Evolutionary conservation across 2,329 filamentous ascomycete species (phyloP).

Genomic region (Calonectria henricotiae): DNA sequence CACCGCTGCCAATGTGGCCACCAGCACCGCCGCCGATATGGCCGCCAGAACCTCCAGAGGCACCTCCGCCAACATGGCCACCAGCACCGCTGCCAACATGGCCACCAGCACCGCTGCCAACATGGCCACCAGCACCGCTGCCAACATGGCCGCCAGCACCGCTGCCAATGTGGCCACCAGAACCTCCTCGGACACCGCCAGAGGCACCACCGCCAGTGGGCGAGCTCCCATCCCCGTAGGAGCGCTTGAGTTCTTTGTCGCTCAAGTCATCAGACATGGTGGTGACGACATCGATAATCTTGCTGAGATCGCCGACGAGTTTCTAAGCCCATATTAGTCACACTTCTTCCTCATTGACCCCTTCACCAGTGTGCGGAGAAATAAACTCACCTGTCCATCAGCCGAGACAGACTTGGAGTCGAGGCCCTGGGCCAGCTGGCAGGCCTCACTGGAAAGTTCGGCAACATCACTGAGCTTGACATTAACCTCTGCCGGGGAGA

Average conservation of each 20-base stretch:
- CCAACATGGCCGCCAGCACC: background rate
- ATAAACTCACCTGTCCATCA: conserved; percentile 13
- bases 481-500: conserved; percentile 25
- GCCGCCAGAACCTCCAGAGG: background rate
- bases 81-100: background rate
- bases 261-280: conserved; percentile 13
- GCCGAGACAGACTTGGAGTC: conserved; percentile 1
- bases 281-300: conserved; percentile 12
- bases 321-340: conserved; percentile 8
- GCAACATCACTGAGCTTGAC: conserved; percentile 17
- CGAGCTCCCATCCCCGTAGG: conserved; percentile 1
- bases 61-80: background rate
- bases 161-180: background rate
- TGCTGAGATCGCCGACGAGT: conserved; percentile 14
- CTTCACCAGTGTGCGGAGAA: background rate
- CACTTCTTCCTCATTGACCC: too few relatives aligned
- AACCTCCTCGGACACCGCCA: background rate
- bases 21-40: background rate
- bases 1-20: background rate
- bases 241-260: conserved; percentile 13
- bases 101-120: background rate
- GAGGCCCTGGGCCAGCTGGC: conserved; percentile 7
- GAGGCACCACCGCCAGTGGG: background rate
- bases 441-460: conserved; percentile 18
- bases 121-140: too few relatives aligned